Conservation (phyloP, 2,329 filamentous ascomycete genomes). For the Fusarium acutatum region DNA sequence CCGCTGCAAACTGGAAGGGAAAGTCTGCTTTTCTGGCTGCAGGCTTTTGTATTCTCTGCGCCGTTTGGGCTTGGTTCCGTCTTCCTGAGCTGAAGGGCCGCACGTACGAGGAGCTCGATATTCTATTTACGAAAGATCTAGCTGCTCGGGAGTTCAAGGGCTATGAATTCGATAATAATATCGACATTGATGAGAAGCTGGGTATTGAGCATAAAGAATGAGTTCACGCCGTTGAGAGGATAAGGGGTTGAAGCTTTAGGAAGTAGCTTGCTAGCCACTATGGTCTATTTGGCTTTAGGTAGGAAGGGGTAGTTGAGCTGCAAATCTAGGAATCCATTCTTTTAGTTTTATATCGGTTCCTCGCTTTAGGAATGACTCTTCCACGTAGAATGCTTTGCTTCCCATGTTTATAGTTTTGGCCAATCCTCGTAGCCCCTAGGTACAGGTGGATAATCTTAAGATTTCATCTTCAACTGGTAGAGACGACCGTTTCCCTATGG, state of each 20-base stretch:
- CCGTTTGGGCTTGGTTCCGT: constrained; percentile 6
- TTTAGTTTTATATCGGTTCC: no score
- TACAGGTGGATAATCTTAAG: accelerated
- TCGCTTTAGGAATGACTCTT: neutral
- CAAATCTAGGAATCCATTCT: neutral
- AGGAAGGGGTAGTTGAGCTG: no score
- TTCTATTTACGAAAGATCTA: neutral
- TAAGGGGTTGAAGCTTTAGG: neutral
- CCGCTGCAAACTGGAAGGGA: neutral
- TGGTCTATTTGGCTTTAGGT: no score
- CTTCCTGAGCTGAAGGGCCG: constrained; percentile 7
- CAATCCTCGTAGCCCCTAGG: accelerated
- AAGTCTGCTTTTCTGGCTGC: constrained; percentile 9
- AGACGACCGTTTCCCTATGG: neutral
- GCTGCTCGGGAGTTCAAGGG: neutral
- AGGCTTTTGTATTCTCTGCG: neutral
- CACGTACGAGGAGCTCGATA: neutral
- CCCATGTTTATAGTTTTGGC: accelerated
- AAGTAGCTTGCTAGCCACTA: neutral
- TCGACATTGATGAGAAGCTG: neutral
- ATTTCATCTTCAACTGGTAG: accelerated
- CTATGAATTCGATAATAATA: neutral
- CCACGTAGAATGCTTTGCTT: accelerated
- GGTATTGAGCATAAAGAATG: neutral
- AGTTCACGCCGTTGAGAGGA: neutral